Evolutionary conservation across 495 filamentous ascomycete species (phyloP).

Genomic region (Talaromyces thailandensis): DNA sequence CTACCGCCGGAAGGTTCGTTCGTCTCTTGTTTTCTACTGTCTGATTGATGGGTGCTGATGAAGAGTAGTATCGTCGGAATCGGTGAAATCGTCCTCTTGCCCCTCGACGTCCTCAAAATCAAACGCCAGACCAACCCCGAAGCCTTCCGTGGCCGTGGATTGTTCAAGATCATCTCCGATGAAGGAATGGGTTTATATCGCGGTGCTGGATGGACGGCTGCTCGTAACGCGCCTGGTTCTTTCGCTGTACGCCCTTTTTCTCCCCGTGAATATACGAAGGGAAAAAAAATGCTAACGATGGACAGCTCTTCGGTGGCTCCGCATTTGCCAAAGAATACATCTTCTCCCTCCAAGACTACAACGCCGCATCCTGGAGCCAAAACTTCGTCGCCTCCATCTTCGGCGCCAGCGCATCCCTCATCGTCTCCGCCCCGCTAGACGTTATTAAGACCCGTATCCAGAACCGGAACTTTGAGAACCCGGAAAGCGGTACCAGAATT

Average conservation of each 20-base stretch:
- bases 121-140: constrained; percentile 99
- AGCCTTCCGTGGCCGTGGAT: constrained; percentile 87
- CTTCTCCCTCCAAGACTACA: constrained; percentile 82
- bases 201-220: constrained; percentile 96
- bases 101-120: constrained; percentile 97
- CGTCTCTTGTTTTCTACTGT: background rate
- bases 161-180: constrained; percentile 81
- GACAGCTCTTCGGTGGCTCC: constrained; percentile 89
- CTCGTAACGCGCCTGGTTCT: constrained; percentile 91
- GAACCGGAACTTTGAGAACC: constrained; percentile 98
- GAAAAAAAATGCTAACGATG: constrained; percentile 2
- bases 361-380: constrained; percentile 85
- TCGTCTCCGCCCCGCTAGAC: constrained; percentile 92
- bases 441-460: constrained; percentile 99
- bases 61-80: constrained; percentile 78
- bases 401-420: constrained; percentile 81
- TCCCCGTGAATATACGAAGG: constrained; percentile 8
- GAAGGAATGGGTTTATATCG: constrained; percentile 95
- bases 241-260: constrained; percentile 68
- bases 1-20: constrained; percentile 79
- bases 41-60: constrained; percentile 8
- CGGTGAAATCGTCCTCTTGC: constrained; percentile 90
- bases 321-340: constrained; percentile 98
- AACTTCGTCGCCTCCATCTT: constrained; percentile 97
- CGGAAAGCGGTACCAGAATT: constrained; percentile 87